These are phyloP conservation scores for Backusella tuberculispora DNA, from an alignment of 192 early-diverging fungal species.

Conservation along the genomic window DNA sequence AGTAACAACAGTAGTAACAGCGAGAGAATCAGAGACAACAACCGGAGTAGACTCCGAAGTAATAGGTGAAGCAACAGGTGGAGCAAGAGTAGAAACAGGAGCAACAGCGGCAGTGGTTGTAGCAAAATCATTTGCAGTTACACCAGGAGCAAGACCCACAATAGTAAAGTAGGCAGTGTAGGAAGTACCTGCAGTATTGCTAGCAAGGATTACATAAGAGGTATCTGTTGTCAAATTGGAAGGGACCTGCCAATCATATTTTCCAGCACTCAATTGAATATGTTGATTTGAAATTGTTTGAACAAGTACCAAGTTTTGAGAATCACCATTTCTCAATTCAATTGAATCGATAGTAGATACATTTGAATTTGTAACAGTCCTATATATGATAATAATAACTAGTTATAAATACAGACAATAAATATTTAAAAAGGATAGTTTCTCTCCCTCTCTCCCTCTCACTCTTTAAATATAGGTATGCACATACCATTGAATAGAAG, in stretches of 20 bases:
- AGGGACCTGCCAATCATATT: neutral
- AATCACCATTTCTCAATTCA: neutral
- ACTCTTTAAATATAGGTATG: neutral
- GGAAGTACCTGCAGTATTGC: neutral
- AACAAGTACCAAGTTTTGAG: neutral
- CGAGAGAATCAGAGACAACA: neutral
- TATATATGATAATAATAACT: neutral
- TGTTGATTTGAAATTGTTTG: neutral
- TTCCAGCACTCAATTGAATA: neutral
- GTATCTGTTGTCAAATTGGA: conserved; percentile 3
- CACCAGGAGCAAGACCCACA: neutral
- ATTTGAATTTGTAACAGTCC: neutral
- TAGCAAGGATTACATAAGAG: neutral
- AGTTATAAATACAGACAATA: no score
- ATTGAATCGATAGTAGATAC: neutral
- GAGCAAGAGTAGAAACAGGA: neutral
- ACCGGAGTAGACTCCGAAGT: neutral
- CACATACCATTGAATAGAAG: neutral
- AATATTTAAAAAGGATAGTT: no score
- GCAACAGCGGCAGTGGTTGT: neutral
- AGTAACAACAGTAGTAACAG: neutral
- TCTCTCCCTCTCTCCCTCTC: no score
- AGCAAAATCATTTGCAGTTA: neutral
- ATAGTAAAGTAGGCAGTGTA: conserved; percentile 7
- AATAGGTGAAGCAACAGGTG: neutral